phyloP scores from a whole-genome alignment of 2,329 filamentous ascomycete species.

The Daldinia sp. region DNA sequence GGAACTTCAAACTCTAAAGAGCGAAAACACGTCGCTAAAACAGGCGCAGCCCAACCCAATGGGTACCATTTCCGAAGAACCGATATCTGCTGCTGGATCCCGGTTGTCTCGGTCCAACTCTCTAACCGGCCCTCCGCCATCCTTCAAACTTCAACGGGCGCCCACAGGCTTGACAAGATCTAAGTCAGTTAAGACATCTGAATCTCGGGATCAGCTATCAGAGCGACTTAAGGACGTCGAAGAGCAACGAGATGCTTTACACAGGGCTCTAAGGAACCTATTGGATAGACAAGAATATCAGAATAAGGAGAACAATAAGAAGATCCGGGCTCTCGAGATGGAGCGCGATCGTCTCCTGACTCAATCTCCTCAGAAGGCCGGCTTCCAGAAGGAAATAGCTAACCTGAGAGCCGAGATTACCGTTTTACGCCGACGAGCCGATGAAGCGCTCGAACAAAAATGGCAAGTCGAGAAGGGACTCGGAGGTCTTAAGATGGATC shows the following conservation, averaged over 20 bases:
- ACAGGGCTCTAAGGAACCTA: slow-evolving; percentile 84
- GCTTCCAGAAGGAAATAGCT: slow-evolving; percentile 84
- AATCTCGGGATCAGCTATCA: slow-evolving; percentile 73
- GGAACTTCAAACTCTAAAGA: slow-evolving; percentile 76
- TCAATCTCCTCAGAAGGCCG: slow-evolving; percentile 74
- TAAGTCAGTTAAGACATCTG: slow-evolving; percentile 62
- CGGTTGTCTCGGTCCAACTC: slow-evolving; percentile 55
- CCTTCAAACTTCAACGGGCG: slow-evolving; percentile 50
- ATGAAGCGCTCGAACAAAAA: slow-evolving; percentile 94
- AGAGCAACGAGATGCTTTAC: slow-evolving; percentile 89
- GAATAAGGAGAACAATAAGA: slow-evolving; percentile 83
- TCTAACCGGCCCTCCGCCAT: slow-evolving; percentile 59
- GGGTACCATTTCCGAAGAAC: slow-evolving; percentile 49
- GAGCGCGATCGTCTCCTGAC: slow-evolving; percentile 79
- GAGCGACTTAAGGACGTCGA: slow-evolving; percentile 92
- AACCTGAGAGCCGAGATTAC: slow-evolving; percentile 85
- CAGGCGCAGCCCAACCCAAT: slow-evolving; percentile 43
- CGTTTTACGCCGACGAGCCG: slow-evolving; percentile 82
- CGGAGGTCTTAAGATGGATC: slow-evolving; percentile 90
- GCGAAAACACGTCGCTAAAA: slow-evolving; percentile 69
- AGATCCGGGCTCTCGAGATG: slow-evolving; percentile 75
- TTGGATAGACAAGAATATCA: slow-evolving; percentile 87
- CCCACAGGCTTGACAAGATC: slow-evolving; percentile 64
- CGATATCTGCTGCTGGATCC: slow-evolving; percentile 43
- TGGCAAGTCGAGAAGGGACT: slow-evolving; percentile 95